Conservation (phyloP, 2,329 filamentous ascomycete genomes). For the Xylariaceae sp. region DNA sequence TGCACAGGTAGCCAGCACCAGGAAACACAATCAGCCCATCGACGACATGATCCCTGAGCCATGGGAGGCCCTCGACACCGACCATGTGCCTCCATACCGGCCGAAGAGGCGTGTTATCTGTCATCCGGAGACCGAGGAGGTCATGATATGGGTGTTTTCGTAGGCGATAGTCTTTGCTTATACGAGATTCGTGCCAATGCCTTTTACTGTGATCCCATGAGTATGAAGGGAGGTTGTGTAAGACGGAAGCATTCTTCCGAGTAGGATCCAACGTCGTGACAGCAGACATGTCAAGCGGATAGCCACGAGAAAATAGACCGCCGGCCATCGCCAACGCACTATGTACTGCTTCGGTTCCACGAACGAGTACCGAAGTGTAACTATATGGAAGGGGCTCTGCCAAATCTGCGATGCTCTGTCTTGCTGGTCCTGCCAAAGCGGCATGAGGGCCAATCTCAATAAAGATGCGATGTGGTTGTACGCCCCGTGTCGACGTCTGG, state of each 20-base stretch:
- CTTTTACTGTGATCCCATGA: slow-evolving; percentile 32
- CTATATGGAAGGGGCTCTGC: too few relatives aligned
- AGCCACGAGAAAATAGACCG: neutral
- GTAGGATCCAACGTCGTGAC: neutral
- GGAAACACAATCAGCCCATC: neutral
- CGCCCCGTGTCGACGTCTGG: neutral
- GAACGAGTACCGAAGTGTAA: neutral
- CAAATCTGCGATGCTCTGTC: neutral
- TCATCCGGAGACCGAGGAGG: neutral
- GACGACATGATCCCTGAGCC: slow-evolving; percentile 44
- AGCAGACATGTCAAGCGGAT: neutral
- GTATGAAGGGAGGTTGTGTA: slow-evolving; percentile 31
- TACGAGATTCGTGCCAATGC: slow-evolving; percentile 31
- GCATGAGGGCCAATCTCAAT: slow-evolving; percentile 9
- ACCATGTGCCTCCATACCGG: slow-evolving; percentile 43
- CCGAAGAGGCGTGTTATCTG: slow-evolving; percentile 30
- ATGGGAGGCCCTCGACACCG: slow-evolving; percentile 38
- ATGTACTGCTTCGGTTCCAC: neutral
- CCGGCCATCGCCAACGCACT: neutral
- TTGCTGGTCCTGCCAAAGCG: neutral
- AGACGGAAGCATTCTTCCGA: too few relatives aligned
- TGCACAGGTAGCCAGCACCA: neutral
- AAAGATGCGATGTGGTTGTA: neutral
- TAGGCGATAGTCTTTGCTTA: slow-evolving; percentile 32
- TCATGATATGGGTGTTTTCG: neutral